Conservation (phyloP, 768 basidiomycete species). For the Serendipita sp. region DNA sequence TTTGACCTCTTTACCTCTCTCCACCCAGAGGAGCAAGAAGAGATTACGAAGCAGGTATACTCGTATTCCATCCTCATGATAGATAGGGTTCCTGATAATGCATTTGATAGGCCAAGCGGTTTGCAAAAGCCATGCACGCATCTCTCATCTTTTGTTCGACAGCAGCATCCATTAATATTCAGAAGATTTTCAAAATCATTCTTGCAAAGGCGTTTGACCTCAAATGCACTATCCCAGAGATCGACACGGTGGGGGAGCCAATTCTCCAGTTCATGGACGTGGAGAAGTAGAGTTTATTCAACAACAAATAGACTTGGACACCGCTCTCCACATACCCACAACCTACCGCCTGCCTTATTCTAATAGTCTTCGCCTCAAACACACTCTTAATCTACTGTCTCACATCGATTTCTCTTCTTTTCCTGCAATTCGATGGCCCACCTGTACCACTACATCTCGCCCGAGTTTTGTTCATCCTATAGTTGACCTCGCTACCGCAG, state of each 20-base stretch:
- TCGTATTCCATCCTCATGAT: neutral
- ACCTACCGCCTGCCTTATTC: neutral
- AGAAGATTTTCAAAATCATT: constrained; percentile 99
- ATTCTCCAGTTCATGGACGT: constrained; percentile 87
- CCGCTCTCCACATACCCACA: neutral
- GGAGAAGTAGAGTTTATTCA: neutral
- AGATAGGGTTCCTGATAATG: neutral
- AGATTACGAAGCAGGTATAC: constrained; percentile 89
- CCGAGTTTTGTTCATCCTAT: too few species aligned
- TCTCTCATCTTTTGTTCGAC: constrained; percentile 99
- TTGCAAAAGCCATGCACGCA: constrained; percentile 98
- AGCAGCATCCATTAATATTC: constrained; percentile 96
- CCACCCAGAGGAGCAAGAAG: constrained; percentile 94
- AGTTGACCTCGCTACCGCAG: too few species aligned
- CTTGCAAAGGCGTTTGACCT: constrained; percentile 94
- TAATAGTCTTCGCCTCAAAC: neutral
- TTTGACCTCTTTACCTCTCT: constrained; percentile 95
- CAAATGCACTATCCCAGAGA: constrained; percentile 97
- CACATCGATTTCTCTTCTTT: too few species aligned
- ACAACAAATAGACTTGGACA: neutral
- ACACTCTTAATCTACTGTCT: too few species aligned
- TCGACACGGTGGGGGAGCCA: constrained; percentile 92
- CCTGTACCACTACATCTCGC: too few species aligned
- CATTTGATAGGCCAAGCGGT: constrained; percentile 67
- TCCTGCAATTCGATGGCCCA: too few species aligned